Evolutionary conservation across 2,329 filamentous ascomycete species (phyloP), one percentile per base, ranked within the genome.

Genomic region (Alternaria arborescens): DNA sequence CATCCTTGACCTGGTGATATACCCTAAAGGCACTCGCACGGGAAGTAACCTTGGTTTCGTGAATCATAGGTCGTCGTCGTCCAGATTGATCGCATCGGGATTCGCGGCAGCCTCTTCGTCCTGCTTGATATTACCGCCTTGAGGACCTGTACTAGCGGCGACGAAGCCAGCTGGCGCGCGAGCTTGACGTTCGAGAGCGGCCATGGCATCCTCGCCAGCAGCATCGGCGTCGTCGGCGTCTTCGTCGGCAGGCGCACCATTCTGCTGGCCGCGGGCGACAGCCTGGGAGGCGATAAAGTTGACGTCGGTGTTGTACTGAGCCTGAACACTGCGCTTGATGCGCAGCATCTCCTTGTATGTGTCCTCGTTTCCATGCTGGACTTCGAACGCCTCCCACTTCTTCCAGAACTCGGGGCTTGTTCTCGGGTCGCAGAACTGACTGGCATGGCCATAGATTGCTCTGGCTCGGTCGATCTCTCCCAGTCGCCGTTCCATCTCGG

Each of bases 291-390:
- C 95, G 79, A 99, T 97, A 75, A 97, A 99, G 78, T 94, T 97
- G 83, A 99, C 94, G 75, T 99, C 95, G 44, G 96, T 99, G 76
- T 98, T 98, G 85, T 96, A 99, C 82, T 97, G 92, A 54, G 95
- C 94, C 79, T 97, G 93, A 12, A 99, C 95, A 79, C 93, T 97
- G 77, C 95, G 86, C 85, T 98, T 99, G 84, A 99, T 93, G 30
- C 95, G 90, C 64, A 98, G 85, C 95, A 99, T 99, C 78, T 99
- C 95, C 83, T 97, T 97, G 85, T 96, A 99, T 0, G 96, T 99
- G 78, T 99, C 95, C 78, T 99, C 96, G 80, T 99, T 99, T 67
- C 95, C 95, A 75, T 99, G 95, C 77, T 96, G 91, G 22, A 98
- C 93, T 80, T 99, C 96, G 79, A 99, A 99, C 55, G 89, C 86